phyloP scores from a whole-genome alignment of 179 eudicot genomes.

The Silene coronaria region DNA sequence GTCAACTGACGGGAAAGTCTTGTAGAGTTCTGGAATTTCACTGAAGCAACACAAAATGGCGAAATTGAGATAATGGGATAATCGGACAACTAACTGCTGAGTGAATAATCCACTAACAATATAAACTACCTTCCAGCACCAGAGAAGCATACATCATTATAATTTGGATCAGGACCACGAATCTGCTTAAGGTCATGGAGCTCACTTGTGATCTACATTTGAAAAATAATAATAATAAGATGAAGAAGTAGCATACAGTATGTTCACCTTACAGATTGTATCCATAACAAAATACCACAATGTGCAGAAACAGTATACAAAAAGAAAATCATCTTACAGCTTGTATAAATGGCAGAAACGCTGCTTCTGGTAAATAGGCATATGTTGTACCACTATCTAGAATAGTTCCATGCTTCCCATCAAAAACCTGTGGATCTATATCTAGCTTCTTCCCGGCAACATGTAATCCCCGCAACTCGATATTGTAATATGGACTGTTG shows the following conservation, averaged over 20 bases:
- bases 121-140: slow-evolving; percentile 77
- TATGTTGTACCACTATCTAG: slow-evolving; percentile 95
- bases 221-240: slow-evolving; percentile 7
- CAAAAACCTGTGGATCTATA: slow-evolving; percentile 56
- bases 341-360: slow-evolving; percentile 62
- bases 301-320: background rate
- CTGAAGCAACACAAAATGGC: slow-evolving; percentile 39
- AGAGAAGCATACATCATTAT: slow-evolving; percentile 84
- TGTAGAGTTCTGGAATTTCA: slow-evolving; percentile 56
- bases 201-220: slow-evolving; percentile 59
- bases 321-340: slow-evolving; percentile 60
- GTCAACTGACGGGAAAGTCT: slow-evolving; percentile 77
- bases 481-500: slow-evolving; percentile 98
- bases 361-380: slow-evolving; percentile 84
- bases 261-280: background rate
- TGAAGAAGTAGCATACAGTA: background rate
- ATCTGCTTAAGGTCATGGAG: slow-evolving; percentile 48
- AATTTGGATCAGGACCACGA: slow-evolving; percentile 86
- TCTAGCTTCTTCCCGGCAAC: slow-evolving; percentile 79
- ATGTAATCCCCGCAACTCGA: slow-evolving; percentile 82
- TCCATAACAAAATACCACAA: background rate
- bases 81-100: background rate
- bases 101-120: background rate
- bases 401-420: slow-evolving; percentile 85
- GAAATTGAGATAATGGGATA: slow-evolving; percentile 13